Conservation (phyloP, 2,329 filamentous ascomycete species). For the Cadophora sp. region DNA sequence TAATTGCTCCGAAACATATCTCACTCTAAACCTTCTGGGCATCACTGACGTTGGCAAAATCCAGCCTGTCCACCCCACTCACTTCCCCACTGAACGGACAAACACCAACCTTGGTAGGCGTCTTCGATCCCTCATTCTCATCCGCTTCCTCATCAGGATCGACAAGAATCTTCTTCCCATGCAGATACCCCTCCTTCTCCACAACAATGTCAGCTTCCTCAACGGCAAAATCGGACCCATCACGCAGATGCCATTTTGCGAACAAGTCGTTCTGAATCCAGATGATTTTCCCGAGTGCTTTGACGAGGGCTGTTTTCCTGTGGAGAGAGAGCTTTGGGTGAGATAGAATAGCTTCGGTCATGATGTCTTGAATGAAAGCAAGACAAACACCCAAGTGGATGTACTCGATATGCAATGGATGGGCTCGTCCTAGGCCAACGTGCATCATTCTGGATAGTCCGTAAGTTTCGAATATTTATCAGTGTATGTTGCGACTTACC, state of each 20-base stretch:
- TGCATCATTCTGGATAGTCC: constrained; percentile 44
- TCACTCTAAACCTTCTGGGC: not conserved
- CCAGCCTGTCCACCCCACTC: not conserved
- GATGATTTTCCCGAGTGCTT: constrained; percentile 80
- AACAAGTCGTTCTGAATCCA: constrained; percentile 89
- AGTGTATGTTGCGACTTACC: constrained; percentile 16
- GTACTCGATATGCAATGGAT: constrained; percentile 77
- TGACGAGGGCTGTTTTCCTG: constrained; percentile 75
- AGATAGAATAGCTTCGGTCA: constrained; percentile 77
- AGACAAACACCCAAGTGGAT: constrained; percentile 76
- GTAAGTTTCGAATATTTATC: not conserved
- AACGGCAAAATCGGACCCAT: constrained; percentile 43
- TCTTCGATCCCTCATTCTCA: not conserved
- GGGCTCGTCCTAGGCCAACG: constrained; percentile 68
- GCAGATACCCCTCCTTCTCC: constrained; percentile 68
- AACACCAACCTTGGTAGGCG: not conserved
- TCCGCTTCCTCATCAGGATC: not conserved
- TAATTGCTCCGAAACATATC: not conserved
- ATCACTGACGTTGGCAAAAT: not conserved
- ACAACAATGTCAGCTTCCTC: constrained; percentile 55
- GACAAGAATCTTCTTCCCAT: constrained; percentile 64
- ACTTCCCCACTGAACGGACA: not conserved
- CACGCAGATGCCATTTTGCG: constrained; percentile 71
- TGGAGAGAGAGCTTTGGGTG: constrained; percentile 62
- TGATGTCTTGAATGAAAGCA: constrained; percentile 76